These are phyloP conservation scores for Pluteus cervinus DNA, from an alignment of 768 basidiomycete species.

Conservation along the genomic window DNA sequence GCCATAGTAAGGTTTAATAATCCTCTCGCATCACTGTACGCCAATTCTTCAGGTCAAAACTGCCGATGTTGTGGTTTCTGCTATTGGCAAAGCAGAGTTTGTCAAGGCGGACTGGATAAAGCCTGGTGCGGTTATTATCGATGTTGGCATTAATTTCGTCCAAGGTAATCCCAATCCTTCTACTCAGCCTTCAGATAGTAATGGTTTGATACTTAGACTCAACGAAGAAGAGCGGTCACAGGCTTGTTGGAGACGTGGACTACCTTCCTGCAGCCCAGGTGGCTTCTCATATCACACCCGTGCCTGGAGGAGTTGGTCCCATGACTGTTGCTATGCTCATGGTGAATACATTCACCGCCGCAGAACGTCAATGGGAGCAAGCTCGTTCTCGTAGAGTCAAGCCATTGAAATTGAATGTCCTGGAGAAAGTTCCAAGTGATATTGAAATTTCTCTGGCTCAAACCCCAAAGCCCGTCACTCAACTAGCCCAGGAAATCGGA, in stretches of 20 bases:
- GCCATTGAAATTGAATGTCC: slow-evolving; percentile 73
- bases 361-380: slow-evolving; percentile 74
- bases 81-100: slow-evolving; percentile 90
- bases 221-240: slow-evolving; percentile 91
- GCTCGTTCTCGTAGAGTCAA: slow-evolving; percentile 61
- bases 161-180: slow-evolving; percentile 50
- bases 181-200: not conserved
- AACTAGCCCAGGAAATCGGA: slow-evolving; percentile 86
- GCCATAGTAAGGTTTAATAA: slow-evolving; percentile 51
- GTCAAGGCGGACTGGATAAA: slow-evolving; percentile 95
- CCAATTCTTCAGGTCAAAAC: slow-evolving; percentile 52
- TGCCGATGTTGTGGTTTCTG: slow-evolving; percentile 92
- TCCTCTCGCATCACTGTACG: slow-evolving; percentile 1
- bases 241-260: slow-evolving; percentile 94
- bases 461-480: slow-evolving; percentile 81
- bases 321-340: slow-evolving; percentile 99
- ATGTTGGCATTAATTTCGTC: slow-evolving; percentile 96
- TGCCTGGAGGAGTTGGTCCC: slow-evolving; percentile 98
- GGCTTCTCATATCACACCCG: slow-evolving; percentile 92
- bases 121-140: slow-evolving; percentile 91
- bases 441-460: slow-evolving; percentile 96
- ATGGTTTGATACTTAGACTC: slow-evolving; percentile 42
- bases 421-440: slow-evolving; percentile 88
- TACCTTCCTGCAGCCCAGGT: slow-evolving; percentile 68
- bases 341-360: slow-evolving; percentile 86